A percentile compares a stretch with the other conserved stretches of the same genome.
Evolutionary conservation across 1,139 yeast species (phyloP).

Genomic region (Geotrichum bryndzae): DNA sequence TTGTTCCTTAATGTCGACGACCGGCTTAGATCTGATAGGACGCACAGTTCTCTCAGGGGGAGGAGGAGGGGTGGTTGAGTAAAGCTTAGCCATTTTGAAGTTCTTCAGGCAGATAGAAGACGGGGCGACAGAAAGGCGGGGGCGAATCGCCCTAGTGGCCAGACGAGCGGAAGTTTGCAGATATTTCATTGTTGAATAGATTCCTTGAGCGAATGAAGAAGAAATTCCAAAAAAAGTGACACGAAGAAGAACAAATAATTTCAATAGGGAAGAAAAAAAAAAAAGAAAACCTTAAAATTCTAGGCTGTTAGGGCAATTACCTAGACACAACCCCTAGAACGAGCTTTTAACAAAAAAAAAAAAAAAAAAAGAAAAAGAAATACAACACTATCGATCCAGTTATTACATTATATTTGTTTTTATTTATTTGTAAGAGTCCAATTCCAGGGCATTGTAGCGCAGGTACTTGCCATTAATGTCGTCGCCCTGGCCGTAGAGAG

Average conservation of each 20-base stretch:
- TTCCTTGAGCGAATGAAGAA: not conserved
- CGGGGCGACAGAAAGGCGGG: not conserved
- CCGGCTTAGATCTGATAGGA: slow-evolving; percentile 3
- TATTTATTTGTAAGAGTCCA: slow-evolving; percentile 20
- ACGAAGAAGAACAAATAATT: too few relatives aligned
- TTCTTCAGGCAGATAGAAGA: not conserved
- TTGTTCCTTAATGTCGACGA: not conserved
- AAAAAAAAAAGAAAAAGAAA: too few relatives aligned
- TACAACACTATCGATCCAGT: not conserved
- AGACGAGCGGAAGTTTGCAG: not conserved
- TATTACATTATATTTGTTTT: too few relatives aligned
- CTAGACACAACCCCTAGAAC: not conserved
- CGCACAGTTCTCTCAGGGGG: slow-evolving; percentile 3
- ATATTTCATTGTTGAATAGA: not conserved
- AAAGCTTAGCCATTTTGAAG: not conserved
- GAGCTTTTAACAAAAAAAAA: not conserved
- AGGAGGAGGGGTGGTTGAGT: not conserved
- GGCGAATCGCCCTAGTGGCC: not conserved
- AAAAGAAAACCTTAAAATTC: not conserved
- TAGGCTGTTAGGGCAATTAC: not conserved
- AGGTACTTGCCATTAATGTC: slow-evolving; percentile 58
- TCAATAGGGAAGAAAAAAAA: not conserved
- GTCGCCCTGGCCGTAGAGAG: slow-evolving; percentile 42
- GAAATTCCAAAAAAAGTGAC: not conserved
- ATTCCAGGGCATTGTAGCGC: slow-evolving; percentile 48